Evolutionary conservation across 345 rosid genomes (phyloP).

Genomic region (Eucalyptus cladocalyx): DNA sequence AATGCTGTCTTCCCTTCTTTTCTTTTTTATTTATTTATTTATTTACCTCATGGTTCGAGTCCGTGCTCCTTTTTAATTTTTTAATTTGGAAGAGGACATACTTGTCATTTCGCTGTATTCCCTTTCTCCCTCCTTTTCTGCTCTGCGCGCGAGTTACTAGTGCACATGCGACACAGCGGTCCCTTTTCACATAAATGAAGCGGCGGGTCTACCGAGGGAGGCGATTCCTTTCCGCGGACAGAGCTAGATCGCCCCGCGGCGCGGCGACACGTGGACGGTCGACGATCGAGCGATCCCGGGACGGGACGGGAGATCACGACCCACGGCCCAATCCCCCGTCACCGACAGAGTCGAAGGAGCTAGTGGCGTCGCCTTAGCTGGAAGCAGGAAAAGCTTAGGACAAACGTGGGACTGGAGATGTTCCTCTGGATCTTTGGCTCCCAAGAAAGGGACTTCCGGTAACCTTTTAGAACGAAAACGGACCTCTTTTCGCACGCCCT

Average conservation of each 20-base stretch:
- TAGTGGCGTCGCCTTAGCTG: not conserved
- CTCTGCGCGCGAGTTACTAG: not conserved
- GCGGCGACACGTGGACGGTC: not conserved
- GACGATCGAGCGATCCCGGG: not conserved
- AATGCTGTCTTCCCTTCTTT: not conserved
- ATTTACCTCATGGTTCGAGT: not conserved
- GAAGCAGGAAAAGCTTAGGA: not conserved
- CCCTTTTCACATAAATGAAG: not conserved
- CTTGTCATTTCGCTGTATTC: not conserved
- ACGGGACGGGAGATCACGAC: not conserved
- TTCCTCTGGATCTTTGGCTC: not conserved
- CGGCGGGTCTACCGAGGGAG: not conserved
- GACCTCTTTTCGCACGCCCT: not conserved
- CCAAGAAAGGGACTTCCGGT: not conserved
- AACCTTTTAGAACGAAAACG: not conserved
- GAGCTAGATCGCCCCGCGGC: not conserved
- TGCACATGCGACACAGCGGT: not conserved
- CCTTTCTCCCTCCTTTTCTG: not conserved
- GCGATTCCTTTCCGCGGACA: not conserved
- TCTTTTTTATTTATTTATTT: rapidly evolving
- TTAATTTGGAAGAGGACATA: not conserved
- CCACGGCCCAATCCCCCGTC: not conserved
- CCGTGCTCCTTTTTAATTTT: not conserved
- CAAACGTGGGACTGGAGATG: not conserved
- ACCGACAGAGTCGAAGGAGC: not conserved